Conservation (phyloP, 495 filamentous ascomycete genomes). For the Penicillium soppii region DNA sequence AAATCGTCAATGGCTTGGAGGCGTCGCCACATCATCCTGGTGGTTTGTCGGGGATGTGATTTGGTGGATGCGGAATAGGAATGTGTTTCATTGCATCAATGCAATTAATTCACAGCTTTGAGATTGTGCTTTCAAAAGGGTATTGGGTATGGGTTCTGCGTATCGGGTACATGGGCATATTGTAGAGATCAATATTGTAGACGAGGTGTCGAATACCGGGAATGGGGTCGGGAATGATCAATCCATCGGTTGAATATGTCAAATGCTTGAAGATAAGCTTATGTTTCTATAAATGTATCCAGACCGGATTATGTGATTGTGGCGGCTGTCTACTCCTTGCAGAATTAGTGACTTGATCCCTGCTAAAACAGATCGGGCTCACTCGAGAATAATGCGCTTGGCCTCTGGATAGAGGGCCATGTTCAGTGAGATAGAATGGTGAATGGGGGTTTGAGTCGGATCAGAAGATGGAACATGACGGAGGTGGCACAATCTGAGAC, state of each 20-base stretch:
- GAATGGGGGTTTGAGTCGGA: too few species aligned
- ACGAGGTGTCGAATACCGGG: not conserved
- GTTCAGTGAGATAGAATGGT: too few species aligned
- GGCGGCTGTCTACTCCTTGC: slow-evolving; percentile 3
- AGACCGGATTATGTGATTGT: slow-evolving; percentile 1
- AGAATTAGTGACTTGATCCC: slow-evolving; percentile 1
- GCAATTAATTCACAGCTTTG: too few species aligned
- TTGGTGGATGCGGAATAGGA: not conserved
- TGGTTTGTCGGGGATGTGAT: not conserved
- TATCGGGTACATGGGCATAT: too few species aligned
- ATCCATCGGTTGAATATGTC: not conserved
- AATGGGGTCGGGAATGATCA: too few species aligned
- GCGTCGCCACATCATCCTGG: not conserved
- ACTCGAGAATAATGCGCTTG: not conserved
- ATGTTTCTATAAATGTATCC: not conserved
- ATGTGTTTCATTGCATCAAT: not conserved
- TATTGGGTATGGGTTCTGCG: too few species aligned
- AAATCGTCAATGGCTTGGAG: slow-evolving; percentile 5
- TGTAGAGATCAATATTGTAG: not conserved
- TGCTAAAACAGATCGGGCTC: not conserved
- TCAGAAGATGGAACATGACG: too few species aligned
- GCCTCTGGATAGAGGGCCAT: not conserved
- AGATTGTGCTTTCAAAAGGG: too few species aligned
- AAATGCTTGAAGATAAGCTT: not conserved
- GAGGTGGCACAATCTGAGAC: too few species aligned